Base-by-base conservation (phyloP, 2,329 filamentous ascomycete species). In the Venturia carpophila region DNA sequence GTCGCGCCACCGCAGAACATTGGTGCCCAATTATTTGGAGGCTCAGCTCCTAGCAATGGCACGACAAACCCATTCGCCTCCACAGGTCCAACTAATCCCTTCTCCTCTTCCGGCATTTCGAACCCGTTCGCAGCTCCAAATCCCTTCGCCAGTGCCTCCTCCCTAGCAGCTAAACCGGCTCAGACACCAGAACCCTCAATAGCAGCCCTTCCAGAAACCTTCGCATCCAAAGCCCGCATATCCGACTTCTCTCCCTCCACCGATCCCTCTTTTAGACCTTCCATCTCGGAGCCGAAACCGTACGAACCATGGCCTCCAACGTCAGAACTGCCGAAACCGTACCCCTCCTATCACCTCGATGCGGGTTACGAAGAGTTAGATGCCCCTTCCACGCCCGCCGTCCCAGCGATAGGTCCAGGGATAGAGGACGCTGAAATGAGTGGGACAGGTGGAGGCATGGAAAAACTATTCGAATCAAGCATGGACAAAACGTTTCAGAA, bases 341-440 rank as follows among this genome's bases (percentile, higher is more conserved):
- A 92, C 76, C 88, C 91, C 0, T 78, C 83, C 39, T 89, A 88
- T 72, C 90, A 91, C 78, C 82, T 88, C 62, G 94, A 97, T 70
- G 93, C 93, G 63, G 93, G 96, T 72, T 96, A 91, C 77, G 94
- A 99, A 76, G 90, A 89, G 4, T 83, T 97, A 34, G 90, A 91
- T 67, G 74, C 76, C 21, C 72, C 86, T 69, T 76, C 76, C 11
- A 76, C 71, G 2, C 82, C 83, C 0, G 76, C 77, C 39, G 82
- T 83, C 55, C 81, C 78, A 4, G 73, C 79, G 49, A 75, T 78
- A 39, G 78, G 78, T 64, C 76, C 77, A 64, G 75, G 76, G 56
- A 71, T 78, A 27, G 75, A 70, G 37, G 74, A 72, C 47, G 65
- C 69, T 11, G 70, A 71, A 55, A 68, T 67, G 9, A 67, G 68